phyloP scores from a whole-genome alignment of 805 yeast genomes.

The Starmerella geochares region DNA sequence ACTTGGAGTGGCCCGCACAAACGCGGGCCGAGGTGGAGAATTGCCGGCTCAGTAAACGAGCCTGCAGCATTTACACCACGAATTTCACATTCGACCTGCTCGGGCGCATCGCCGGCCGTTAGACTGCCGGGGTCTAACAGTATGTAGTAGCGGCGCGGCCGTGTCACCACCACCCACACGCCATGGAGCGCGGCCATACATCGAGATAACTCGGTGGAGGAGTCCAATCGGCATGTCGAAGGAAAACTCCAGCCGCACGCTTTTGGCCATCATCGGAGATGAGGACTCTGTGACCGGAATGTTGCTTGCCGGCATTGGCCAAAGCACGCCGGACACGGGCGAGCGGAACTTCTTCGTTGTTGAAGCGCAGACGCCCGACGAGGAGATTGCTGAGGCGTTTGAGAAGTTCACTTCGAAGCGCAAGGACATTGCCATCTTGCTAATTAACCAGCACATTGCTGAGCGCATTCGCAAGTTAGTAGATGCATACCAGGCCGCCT shows the following conservation, averaged over 20 bases:
- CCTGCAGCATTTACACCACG: not conserved
- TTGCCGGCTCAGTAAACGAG: not conserved
- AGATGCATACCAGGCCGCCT: constrained; percentile 77
- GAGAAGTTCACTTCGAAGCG: constrained; percentile 61
- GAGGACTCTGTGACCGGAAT: constrained; percentile 96
- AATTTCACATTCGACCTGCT: not conserved
- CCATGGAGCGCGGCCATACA: constrained; percentile 25
- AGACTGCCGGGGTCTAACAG: not conserved
- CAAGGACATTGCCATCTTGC: constrained; percentile 82
- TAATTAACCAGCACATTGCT: constrained; percentile 91
- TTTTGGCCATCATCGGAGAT: constrained; percentile 91
- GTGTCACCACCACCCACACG: too few species aligned
- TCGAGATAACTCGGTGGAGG: constrained; percentile 21
- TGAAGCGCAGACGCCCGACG: constrained; percentile 67
- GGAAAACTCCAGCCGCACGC: constrained; percentile 54
- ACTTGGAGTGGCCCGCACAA: constrained; percentile 80
- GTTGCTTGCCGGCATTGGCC: constrained; percentile 91
- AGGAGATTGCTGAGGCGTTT: constrained; percentile 65
- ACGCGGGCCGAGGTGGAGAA: not conserved
- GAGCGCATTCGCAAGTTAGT: constrained; percentile 75
- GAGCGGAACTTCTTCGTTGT: constrained; percentile 75
- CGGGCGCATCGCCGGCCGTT: not conserved
- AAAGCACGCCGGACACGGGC: constrained; percentile 48
- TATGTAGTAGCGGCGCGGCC: constrained; percentile 14
- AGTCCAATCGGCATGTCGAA: constrained; percentile 26